phyloP scores from a whole-genome alignment of 73 alveolate genomes.

The Stentor roeselii region DNA sequence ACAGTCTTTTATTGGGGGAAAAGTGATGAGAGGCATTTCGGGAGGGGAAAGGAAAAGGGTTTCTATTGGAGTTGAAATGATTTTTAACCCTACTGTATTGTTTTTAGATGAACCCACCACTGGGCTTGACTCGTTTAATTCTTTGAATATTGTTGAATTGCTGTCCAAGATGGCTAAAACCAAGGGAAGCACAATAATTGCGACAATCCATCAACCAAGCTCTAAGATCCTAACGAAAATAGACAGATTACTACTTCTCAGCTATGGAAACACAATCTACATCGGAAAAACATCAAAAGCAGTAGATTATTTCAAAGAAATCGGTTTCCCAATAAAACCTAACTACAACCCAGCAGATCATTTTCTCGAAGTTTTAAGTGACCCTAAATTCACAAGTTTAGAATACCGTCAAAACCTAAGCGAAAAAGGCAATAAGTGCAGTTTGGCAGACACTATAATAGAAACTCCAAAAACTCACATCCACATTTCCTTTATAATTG shows the following conservation, averaged over 20 bases:
- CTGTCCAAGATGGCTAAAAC: slow-evolving; percentile 27
- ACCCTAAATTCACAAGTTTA: no score
- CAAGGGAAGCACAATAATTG: slow-evolving; percentile 36
- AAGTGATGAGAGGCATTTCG: slow-evolving; percentile 36
- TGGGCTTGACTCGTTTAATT: slow-evolving; percentile 43
- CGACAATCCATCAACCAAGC: slow-evolving; percentile 54
- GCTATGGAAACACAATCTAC: neutral
- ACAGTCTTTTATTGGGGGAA: neutral
- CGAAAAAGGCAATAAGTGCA: no score
- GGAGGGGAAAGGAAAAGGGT: slow-evolving; percentile 65
- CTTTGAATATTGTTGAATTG: slow-evolving; percentile 40
- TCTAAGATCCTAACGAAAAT: slow-evolving; percentile 37
- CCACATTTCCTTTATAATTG: neutral
- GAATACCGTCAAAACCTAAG: neutral
- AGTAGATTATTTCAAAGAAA: neutral
- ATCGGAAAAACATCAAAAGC: neutral
- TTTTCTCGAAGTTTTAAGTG: neutral
- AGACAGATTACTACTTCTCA: slow-evolving; percentile 35
- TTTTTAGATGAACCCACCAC: slow-evolving; percentile 59
- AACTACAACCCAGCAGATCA: slow-evolving; percentile 1
- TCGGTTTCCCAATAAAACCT: neutral
- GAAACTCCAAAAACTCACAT: neutral
- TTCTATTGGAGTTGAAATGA: slow-evolving; percentile 50
- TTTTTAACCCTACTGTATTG: slow-evolving; percentile 40
- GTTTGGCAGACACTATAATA: neutral